Evolutionary conservation across 1,139 yeast genomes (phyloP), one percentile per base, ranked within the genome.

Genomic region (Kurtzmaniella quercitrusa): DNA sequence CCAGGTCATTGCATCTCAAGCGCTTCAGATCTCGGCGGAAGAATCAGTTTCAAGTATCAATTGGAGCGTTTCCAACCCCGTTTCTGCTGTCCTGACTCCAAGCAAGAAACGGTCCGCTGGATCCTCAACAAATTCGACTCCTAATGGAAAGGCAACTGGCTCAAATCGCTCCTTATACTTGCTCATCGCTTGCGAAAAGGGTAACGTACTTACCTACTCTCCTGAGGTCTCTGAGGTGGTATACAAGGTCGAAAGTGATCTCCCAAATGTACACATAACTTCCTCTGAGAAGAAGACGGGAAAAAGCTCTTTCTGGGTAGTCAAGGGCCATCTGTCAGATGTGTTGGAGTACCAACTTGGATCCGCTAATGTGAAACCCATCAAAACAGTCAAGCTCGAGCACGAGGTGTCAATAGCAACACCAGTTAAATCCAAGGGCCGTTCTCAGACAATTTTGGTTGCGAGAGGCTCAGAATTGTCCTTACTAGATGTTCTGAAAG

Each of bases 121-220:
- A 12, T 18, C 38, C 9, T 19, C 38, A 12, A 12, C 27, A 19
- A 14, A 18, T 11, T 36, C 38, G 8, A 36, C 23, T n/a, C 24
- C 38, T 3, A 19, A 36, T 19, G 38, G 39, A 4, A 40, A 41
- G 21, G 41, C 17, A 7, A 29, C 7, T n/a, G 19, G n/a, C 27
- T 31, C 15, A 12, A 19, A 18, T 16, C 14, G 40, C 38, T 40
- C 37, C 40, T 16, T 19, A 14, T 37, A 34, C 17, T 57, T 75
- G 41, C 69, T 65, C 1, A 74, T 73, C 34, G 58, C 66, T 11
- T 57, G 71, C 21, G 58, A 58, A 15, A 59, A 62, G 27, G 73
- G 75, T 3, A 73, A 67, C 40, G 56, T 75, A 18, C 56, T 69
- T 42, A 55, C 73, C 7, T 66, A 70, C 43, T 68, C 79, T 1